Evolutionary conservation across 768 basidiomycete species (phyloP).

Genomic region (Boletus tomentosulus): DNA sequence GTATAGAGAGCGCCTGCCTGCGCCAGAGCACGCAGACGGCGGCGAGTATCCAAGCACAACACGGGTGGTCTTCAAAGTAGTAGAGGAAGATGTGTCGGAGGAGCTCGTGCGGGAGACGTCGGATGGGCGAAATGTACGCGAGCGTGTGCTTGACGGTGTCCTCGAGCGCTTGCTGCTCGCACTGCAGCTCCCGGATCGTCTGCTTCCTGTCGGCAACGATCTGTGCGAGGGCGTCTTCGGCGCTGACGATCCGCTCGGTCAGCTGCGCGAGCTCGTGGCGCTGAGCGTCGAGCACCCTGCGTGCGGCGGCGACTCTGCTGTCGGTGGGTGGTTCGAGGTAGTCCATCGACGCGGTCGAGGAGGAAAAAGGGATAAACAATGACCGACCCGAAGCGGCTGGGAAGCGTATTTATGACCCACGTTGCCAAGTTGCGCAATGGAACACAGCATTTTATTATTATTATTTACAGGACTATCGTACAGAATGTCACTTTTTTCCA

Average conservation of each 20-base stretch:
- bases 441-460: too few species aligned
- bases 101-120: conserved; percentile 68
- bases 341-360: conserved; percentile 31
- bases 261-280: conserved; percentile 31
- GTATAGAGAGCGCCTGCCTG: conserved; percentile 58
- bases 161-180: conserved; percentile 46
- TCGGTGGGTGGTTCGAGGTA: conserved; percentile 60
- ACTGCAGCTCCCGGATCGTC: conserved; percentile 51
- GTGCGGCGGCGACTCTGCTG: conserved; percentile 49
- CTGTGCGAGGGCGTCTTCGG: conserved; percentile 54
- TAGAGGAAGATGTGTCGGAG: conserved; percentile 67
- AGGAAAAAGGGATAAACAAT: conserved; percentile 2
- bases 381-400: too few species aligned
- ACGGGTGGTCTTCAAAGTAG: conserved; percentile 66
- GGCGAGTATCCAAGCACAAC: conserved; percentile 71
- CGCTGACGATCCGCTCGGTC: conserved; percentile 44
- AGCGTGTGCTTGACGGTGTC: conserved; percentile 44
- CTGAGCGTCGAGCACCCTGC: conserved; percentile 37
- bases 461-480: too few species aligned
- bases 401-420: conserved; percentile 5
- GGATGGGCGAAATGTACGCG: conserved; percentile 71
- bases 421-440: too few species aligned
- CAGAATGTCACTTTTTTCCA: too few species aligned
- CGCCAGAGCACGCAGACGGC: conserved; percentile 69
- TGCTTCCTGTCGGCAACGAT: conserved; percentile 52